These are phyloP conservation scores for Decorospora gaudefroyi DNA, from an alignment of 2,329 filamentous ascomycete genomes.

Conservation along the genomic window DNA sequence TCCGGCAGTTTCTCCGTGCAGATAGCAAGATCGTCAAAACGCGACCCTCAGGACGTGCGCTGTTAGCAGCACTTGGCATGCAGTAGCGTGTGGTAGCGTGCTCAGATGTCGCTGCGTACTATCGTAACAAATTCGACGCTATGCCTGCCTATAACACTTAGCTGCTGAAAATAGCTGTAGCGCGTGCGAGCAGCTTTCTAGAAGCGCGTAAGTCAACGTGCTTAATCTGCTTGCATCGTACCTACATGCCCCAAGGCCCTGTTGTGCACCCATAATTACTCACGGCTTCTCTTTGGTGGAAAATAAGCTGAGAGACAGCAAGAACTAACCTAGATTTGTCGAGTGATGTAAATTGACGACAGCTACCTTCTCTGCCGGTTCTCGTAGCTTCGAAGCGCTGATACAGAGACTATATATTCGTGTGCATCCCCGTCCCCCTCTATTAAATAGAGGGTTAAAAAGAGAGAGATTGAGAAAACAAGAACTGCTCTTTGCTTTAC, in stretches of 20 bases:
- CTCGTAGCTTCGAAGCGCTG: slow-evolving; percentile 1
- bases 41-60: not conserved
- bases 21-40: too few relatives aligned
- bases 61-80: too few relatives aligned
- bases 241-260: slow-evolving; percentile 1
- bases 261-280: not conserved
- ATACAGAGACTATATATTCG: slow-evolving; percentile 6
- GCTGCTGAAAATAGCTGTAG: not conserved
- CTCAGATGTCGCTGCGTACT: too few relatives aligned
- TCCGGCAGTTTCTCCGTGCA: slow-evolving; percentile 1
- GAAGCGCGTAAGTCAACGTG: not conserved
- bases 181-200: not conserved
- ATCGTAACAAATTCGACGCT: too few relatives aligned
- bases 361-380: slow-evolving; percentile 1
- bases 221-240: not conserved
- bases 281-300: not conserved
- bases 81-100: too few relatives aligned
- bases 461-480: slow-evolving; percentile 7
- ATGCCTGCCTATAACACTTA: slow-evolving; percentile 1
- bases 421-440: slow-evolving; percentile 9
- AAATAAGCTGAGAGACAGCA: slow-evolving; percentile 1
- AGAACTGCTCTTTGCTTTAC: not conserved
- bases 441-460: slow-evolving; percentile 4
- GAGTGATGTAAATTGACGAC: not conserved
- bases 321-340: slow-evolving; percentile 1